phyloP scores from a whole-genome alignment of 495 filamentous ascomycete genomes.

The Penicillium egyptiacum region DNA sequence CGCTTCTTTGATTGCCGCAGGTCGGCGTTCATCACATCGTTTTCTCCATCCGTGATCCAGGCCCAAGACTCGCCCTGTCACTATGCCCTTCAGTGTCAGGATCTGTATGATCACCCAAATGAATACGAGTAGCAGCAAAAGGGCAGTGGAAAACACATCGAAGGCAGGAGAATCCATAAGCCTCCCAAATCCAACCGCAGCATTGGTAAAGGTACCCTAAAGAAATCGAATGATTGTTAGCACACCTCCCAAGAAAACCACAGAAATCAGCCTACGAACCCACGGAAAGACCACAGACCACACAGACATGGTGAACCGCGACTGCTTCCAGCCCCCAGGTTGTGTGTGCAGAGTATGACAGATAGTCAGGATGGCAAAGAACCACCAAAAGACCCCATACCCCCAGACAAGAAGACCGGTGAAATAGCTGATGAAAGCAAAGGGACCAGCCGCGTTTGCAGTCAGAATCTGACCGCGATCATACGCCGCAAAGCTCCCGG shows the following conservation, averaged over 20 bases:
- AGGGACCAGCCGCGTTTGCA: conserved; percentile 19
- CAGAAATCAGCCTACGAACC: conserved; percentile 16
- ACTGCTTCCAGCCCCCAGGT: conserved; percentile 20
- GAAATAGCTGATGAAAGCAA: conserved; percentile 25
- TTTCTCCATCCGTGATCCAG: conserved; percentile 25
- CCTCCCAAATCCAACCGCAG: conserved; percentile 30
- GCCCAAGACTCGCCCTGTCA: conserved; percentile 29
- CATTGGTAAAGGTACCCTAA: conserved; percentile 36
- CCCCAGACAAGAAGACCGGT: conserved; percentile 32
- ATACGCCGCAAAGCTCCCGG: conserved; percentile 29
- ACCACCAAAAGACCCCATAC: conserved; percentile 37
- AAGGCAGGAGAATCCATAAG: conserved; percentile 34
- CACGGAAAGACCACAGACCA: conserved; percentile 37
- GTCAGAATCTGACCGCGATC: conserved; percentile 30
- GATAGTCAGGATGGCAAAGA: conserved; percentile 35
- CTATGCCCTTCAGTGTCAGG: conserved; percentile 29
- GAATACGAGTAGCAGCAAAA: conserved; percentile 26
- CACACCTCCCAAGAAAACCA: background rate
- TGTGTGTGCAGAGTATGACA: conserved; percentile 27
- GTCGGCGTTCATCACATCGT: background rate
- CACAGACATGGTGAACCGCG: conserved; percentile 24
- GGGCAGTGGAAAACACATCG: conserved; percentile 30
- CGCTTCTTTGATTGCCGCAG: conserved; percentile 2
- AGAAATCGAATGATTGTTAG: background rate
- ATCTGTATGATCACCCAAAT: conserved; percentile 23